These are phyloP conservation scores for Anisodus acutangulus DNA, from an alignment of 257 asterid species.

Conservation along the genomic window DNA sequence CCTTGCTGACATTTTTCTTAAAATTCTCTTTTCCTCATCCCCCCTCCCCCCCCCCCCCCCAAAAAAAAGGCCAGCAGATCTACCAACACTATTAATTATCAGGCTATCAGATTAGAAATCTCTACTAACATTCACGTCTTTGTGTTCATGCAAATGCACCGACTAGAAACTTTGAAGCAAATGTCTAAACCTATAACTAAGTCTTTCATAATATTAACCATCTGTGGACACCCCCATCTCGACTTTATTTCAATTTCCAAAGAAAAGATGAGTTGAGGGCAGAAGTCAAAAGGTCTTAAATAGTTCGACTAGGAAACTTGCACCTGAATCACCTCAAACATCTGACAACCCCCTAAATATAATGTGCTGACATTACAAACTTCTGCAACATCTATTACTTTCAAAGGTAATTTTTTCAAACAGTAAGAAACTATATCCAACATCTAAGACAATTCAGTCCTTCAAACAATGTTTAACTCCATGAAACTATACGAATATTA, in stretches of 20 bases:
- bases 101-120: neutral
- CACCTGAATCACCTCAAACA: neutral
- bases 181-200: neutral
- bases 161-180: neutral
- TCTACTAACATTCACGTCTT: neutral
- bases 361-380: neutral
- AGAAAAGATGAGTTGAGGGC: neutral
- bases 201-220: neutral
- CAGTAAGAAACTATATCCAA: neutral
- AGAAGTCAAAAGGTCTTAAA: neutral
- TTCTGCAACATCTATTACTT: neutral
- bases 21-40: neutral
- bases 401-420: neutral
- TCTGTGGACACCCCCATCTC: neutral
- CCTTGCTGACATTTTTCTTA: neutral
- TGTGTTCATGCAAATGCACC: neutral
- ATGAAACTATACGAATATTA: neutral
- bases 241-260: neutral
- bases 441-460: neutral
- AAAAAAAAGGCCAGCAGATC: neutral
- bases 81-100: slow-evolving; percentile 3
- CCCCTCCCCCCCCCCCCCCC: neutral
- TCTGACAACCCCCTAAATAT: slow-evolving; percentile 11
- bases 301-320: neutral
- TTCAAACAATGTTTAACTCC: neutral